Conservation (phyloP, 164 flowering plant species). For the Vitis cinerea region DNA sequence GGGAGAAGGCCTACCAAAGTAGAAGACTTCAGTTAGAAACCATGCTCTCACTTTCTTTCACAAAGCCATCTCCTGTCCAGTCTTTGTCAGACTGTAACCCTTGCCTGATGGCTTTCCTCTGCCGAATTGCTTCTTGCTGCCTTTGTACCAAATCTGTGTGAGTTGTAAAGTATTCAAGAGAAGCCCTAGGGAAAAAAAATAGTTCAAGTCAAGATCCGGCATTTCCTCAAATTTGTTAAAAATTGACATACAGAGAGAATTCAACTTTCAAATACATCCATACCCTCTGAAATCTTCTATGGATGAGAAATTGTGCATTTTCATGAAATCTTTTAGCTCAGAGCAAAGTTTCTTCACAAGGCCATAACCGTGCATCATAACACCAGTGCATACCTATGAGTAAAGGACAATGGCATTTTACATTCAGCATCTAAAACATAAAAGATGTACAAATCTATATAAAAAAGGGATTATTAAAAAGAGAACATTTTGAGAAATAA, state of each 20-base stretch:
- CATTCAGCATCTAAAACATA: not conserved
- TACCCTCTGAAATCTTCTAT: conserved; percentile 98
- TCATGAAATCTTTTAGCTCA: conserved; percentile 95
- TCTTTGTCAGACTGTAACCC: conserved; percentile 92
- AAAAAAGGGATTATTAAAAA: not conserved
- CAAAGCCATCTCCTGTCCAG: conserved; percentile 99
- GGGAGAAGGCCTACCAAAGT: not conserved
- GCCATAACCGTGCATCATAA: conserved; percentile 99
- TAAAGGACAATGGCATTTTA: not conserved
- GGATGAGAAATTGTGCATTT: conserved; percentile 74
- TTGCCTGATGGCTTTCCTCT: conserved; percentile 71
- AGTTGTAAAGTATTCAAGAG: conserved; percentile 85
- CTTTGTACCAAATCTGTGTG: conserved; percentile 80
- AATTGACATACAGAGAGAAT: not conserved
- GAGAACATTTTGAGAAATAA: too few species aligned
- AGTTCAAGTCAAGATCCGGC: not conserved
- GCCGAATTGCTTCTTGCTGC: conserved; percentile 79
- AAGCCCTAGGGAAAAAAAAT: conserved; percentile 40
- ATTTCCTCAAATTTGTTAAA: not conserved
- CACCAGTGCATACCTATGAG: conserved; percentile 93
- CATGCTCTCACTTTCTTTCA: conserved; percentile 90
- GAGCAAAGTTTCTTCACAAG: conserved; percentile 75
- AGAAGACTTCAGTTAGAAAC: conserved; percentile 64
- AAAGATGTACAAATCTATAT: not conserved
- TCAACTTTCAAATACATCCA: not conserved